A percentile compares a stretch with the other conserved stretches of the same genome.
phyloP scores from a whole-genome alignment of 306 rosid genomes.

The Oxytropis ochrocephala region DNA sequence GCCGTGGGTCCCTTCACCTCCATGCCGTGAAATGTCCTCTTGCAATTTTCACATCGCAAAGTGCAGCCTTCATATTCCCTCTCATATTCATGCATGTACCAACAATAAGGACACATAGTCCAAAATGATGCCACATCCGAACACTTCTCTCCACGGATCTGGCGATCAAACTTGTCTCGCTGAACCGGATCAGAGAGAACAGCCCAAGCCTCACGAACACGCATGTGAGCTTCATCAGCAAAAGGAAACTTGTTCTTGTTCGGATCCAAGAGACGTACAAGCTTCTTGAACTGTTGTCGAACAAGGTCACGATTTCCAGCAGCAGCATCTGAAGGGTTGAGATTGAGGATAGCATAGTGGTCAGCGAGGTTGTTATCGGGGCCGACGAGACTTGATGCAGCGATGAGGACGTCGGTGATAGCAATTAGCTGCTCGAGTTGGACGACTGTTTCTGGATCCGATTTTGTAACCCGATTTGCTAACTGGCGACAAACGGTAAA shows the following conservation, averaged over 20 bases:
- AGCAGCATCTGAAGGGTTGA: slow-evolving; percentile 20
- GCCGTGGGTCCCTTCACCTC: slow-evolving; percentile 39
- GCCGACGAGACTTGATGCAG: slow-evolving; percentile 13
- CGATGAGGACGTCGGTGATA: slow-evolving; percentile 32
- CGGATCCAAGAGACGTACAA: slow-evolving; percentile 33
- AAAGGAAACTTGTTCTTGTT: slow-evolving; percentile 32
- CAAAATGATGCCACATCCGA: slow-evolving; percentile 31
- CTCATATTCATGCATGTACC: slow-evolving; percentile 47
- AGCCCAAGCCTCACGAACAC: slow-evolving; percentile 45
- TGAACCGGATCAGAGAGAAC: slow-evolving; percentile 34
- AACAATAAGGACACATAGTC: slow-evolving; percentile 79
- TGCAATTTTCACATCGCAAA: slow-evolving; percentile 50
- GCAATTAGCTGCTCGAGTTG: slow-evolving; percentile 32
- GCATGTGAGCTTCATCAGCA: slow-evolving; percentile 31
- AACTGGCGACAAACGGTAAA: slow-evolving; percentile 25
- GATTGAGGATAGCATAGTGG: slow-evolving; percentile 43
- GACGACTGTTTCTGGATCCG: slow-evolving; percentile 19
- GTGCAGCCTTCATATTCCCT: slow-evolving; percentile 43
- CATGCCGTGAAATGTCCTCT: slow-evolving; percentile 55
- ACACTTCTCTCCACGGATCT: background rate
- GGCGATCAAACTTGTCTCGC: slow-evolving; percentile 19
- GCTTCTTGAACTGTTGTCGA: slow-evolving; percentile 32
- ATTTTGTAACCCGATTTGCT: slow-evolving; percentile 9
- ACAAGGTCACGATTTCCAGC: slow-evolving; percentile 12
- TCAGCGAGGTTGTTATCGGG: slow-evolving; percentile 7